Evolutionary conservation across 306 rosid genomes (phyloP), one percentile per base, ranked within the genome.

Genomic region (Myrica gale): DNA sequence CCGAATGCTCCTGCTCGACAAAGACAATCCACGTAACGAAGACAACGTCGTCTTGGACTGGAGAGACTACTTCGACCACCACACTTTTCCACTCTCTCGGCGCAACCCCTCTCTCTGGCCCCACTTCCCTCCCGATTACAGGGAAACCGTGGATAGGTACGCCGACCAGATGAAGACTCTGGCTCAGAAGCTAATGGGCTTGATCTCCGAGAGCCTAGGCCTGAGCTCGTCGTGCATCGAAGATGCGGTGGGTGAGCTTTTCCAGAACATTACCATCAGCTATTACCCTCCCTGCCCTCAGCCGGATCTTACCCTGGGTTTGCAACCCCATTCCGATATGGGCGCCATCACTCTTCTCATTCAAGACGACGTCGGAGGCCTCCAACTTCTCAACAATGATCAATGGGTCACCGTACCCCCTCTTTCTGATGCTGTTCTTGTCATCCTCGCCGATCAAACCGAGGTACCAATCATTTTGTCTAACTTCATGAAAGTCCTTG

Each of bases 1-100:
- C 82, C 88, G 87, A 26, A 92, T 95, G 98, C 86, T 95, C 19
- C 74, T 74, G 4, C 52, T 20, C 57, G 76, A 85, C 23, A 57
- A 72, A 37, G 81, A 82, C 73, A 83, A 48, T 15, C 53, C 53
- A 48, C 53, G 13, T 48, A 48, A 48, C 13, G 53, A 48, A 11
- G 53, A 84, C 55, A 52, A 78, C 65, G 88, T 57, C 26, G 76
- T 82, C 0, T 80, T 95, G 50, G 98, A 95, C 72, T 95, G 98
- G 98, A 87, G 97, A 71, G 97, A 95, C 75, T 95, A 92, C 83
- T 92, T 95, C 73, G 93, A 95, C 51, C 97, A 95, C 84, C 97
- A 95, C 77, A 90, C 97, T 1, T 75, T 90, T 4, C 98, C 97
- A 4, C 86, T 92, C 52, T 84, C 89, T 46, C 97, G 98, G 37